These are phyloP conservation scores for Hylodesmum podocarpum DNA, from an alignment of 306 rosid species.

Conservation along the genomic window DNA sequence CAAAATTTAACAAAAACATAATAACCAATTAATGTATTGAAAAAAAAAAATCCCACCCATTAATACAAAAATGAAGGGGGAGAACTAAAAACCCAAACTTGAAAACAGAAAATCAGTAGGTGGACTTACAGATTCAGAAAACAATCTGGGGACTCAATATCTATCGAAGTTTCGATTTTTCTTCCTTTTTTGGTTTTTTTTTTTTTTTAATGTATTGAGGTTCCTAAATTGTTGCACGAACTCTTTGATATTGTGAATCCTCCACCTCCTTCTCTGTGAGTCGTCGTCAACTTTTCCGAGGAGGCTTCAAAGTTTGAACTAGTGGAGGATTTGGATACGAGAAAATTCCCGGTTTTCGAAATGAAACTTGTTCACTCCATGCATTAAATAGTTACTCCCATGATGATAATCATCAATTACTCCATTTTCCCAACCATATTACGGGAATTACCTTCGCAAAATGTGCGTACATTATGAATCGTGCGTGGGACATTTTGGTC, in stretches of 20 bases:
- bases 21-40: constrained; percentile 1
- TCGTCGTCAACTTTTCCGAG: not conserved
- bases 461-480: not conserved
- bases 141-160: constrained; percentile 39
- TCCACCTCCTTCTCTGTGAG: constrained; percentile 12
- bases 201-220: not conserved
- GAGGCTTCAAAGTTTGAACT: constrained; percentile 42
- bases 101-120: constrained; percentile 8
- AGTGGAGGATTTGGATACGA: constrained; percentile 34
- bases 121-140: constrained; percentile 44
- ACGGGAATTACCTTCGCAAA: not conserved
- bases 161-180: constrained; percentile 13
- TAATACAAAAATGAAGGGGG: not conserved
- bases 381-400: constrained; percentile 49
- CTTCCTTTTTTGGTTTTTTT: not conserved
- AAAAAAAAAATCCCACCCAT: not conserved
- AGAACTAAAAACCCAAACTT: not conserved
- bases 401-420: not conserved
- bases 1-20: not conserved
- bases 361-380: not conserved
- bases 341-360: constrained; percentile 11
- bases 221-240: not conserved
- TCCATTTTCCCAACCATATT: constrained; percentile 29
- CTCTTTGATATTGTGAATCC: constrained; percentile 17
- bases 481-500: constrained; percentile 31